Percentiles rank a stretch among this genome's conserved stretches.
Conservation (phyloP, 805 yeast species). For the Starmera caribaea region DNA sequence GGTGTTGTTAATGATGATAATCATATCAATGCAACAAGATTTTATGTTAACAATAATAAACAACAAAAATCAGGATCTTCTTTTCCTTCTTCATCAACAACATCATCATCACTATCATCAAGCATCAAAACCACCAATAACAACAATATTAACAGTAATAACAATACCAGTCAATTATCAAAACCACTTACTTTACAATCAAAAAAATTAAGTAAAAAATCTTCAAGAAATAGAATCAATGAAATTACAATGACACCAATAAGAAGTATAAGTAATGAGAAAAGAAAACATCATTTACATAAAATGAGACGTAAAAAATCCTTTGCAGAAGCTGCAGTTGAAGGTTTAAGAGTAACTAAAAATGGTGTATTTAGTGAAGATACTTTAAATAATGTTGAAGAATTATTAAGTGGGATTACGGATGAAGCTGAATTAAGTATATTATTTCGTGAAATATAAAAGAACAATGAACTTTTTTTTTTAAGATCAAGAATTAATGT, state of each 20-base stretch:
- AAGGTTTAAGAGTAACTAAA: conserved; percentile 66
- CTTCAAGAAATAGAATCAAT: conserved; percentile 6
- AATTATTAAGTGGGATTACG: conserved; percentile 45
- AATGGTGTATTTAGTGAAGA: conserved; percentile 71
- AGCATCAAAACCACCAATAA: not conserved
- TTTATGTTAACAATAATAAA: conserved; percentile 7
- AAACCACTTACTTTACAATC: conserved; percentile 1
- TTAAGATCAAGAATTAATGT: not conserved
- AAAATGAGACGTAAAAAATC: conserved; percentile 51
- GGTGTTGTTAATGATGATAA: conserved; percentile 31
- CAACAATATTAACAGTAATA: too few relatives aligned
- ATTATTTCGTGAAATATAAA: conserved; percentile 20
- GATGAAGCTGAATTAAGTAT: conserved; percentile 29
- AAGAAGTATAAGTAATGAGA: conserved; percentile 6
- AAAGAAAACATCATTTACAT: conserved; percentile 15
- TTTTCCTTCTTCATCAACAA: too few relatives aligned
- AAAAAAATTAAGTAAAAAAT: conserved; percentile 1
- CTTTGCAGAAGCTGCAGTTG: conserved; percentile 65
- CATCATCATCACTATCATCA: not conserved
- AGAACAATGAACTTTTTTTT: not conserved
- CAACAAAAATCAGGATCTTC: too few relatives aligned
- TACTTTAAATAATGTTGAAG: conserved; percentile 67
- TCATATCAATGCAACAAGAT: conserved; percentile 18
- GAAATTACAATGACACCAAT: conserved; percentile 13
- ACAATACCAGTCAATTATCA: too few relatives aligned